Evolutionary conservation across 345 rosid genomes (phyloP).

Genomic region (Corchorus capsularis): DNA sequence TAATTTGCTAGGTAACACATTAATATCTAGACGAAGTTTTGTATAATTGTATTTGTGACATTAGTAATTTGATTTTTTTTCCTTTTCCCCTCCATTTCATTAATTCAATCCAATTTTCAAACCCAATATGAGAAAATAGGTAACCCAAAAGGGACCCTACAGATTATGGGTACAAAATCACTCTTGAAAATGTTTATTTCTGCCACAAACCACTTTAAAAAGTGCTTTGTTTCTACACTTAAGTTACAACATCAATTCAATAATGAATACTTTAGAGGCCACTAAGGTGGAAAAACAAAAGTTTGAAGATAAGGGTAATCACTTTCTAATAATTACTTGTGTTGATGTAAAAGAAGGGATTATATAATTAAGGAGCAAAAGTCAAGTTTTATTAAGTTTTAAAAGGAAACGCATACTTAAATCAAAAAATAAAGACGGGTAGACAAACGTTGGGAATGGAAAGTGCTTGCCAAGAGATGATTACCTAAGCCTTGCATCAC

Average conservation of each 20-base stretch:
- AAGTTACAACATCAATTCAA: not conserved
- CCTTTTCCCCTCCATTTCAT: not conserved
- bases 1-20: not conserved
- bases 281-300: too few species aligned
- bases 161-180: not conserved
- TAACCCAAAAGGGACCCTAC: not conserved
- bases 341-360: not conserved
- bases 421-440: not conserved
- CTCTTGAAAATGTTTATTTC: not conserved
- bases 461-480: not conserved
- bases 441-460: not conserved
- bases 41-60: not conserved
- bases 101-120: not conserved
- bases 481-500: constrained; percentile 4
- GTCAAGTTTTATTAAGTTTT: not conserved
- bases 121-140: not conserved
- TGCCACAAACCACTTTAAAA: not conserved
- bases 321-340: not conserved
- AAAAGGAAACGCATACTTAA: not conserved
- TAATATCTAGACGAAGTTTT: not conserved
- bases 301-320: not conserved
- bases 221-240: not conserved
- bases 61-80: not conserved
- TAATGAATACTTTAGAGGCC: not conserved
- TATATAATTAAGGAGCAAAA: not conserved